Evolutionary conservation across 306 rosid genomes (phyloP).

Genomic region (Ammopiptanthus mongolicus): DNA sequence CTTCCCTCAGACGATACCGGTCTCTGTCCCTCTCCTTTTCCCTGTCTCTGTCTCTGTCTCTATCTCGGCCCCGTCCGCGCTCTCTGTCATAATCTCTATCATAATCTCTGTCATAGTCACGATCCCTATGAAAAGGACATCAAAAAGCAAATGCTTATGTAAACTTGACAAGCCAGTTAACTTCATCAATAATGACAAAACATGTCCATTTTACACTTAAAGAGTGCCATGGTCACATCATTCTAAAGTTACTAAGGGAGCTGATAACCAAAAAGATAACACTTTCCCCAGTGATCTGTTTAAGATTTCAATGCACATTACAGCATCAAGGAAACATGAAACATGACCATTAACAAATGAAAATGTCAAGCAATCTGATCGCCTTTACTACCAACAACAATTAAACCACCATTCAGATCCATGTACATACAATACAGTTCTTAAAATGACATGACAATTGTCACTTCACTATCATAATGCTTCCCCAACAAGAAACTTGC

Average conservation of each 20-base stretch:
- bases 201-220: neutral
- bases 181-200: neutral
- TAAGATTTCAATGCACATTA: neutral
- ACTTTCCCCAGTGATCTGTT: neutral
- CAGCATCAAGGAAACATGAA: neutral
- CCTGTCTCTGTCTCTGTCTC: conserved; percentile 48
- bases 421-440: neutral
- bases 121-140: conserved; percentile 55
- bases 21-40: conserved; percentile 64
- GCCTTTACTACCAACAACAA: conserved; percentile 1
- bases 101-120: conserved; percentile 81
- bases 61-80: conserved; percentile 70
- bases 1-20: conserved; percentile 54
- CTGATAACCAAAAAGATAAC: neutral
- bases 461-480: neutral
- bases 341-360: neutral
- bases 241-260: neutral
- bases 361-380: neutral
- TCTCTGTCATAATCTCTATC: conserved; percentile 74
- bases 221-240: neutral
- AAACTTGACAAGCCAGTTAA: neutral
- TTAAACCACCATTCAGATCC: neutral
- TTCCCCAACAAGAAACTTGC: neutral
- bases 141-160: neutral
- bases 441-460: neutral